Evolutionary conservation across 2,329 filamentous ascomycete genomes (phyloP).

Genomic region (Penicillium fuscoglaucum): DNA sequence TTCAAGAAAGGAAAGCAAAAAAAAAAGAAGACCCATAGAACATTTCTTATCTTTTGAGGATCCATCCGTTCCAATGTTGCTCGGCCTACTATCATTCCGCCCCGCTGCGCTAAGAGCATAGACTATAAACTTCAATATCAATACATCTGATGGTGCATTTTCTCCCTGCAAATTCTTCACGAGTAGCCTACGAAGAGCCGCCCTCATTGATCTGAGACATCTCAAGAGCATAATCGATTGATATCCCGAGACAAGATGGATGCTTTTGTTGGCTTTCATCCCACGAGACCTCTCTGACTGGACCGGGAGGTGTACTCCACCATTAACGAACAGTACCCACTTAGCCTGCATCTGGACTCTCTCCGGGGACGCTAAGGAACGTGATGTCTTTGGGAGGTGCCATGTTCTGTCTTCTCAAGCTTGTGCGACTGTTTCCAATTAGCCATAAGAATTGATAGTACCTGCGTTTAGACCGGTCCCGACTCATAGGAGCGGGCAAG

Average conservation of each 20-base stretch:
- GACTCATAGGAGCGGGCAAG: constrained; percentile 1
- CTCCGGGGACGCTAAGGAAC: constrained; percentile 3
- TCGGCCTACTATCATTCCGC: constrained; percentile 1
- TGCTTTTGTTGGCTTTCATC: not conserved
- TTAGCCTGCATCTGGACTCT: constrained; percentile 7
- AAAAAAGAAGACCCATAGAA: constrained; percentile 15
- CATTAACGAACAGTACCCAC: constrained; percentile 15
- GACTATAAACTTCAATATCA: constrained; percentile 8
- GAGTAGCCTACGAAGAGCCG: not conserved
- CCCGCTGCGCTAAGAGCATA: constrained; percentile 3
- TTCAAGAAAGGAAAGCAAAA: not conserved
- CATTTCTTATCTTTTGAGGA: constrained; percentile 15
- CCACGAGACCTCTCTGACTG: not conserved
- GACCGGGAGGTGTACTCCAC: constrained; percentile 6
- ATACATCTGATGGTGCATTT: not conserved
- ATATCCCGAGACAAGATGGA: not conserved
- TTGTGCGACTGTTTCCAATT: not conserved
- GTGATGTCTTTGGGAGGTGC: constrained; percentile 7
- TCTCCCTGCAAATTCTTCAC: not conserved
- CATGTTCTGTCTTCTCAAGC: not conserved
- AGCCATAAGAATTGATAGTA: constrained; percentile 5
- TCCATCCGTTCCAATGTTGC: not conserved
- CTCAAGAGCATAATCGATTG: not conserved
- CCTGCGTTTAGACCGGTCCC: constrained; percentile 12
- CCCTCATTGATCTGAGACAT: not conserved